Evolutionary conservation across 1,284 basidiomycete species (phyloP), one percentile per base, ranked within the genome.

Genomic region (Farysia itapuensis): DNA sequence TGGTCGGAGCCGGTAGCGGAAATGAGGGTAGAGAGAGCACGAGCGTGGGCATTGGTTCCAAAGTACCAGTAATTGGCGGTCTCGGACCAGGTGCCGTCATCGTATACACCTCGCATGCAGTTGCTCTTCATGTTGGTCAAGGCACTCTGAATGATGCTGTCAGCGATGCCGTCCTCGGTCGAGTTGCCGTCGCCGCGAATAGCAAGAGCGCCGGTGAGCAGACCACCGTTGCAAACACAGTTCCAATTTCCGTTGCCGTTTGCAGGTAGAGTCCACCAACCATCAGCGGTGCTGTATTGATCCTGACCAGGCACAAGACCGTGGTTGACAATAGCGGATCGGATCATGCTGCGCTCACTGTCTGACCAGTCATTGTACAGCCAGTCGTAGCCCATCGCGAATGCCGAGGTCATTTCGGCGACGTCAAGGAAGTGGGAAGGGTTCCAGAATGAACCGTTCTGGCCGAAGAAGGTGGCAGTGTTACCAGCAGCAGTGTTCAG

Each of bases 11-110:
- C 94, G 16, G 90, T 90, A 0, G 95, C 90, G 12, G 88, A 85
- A 35, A 86, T 77, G 51, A 98, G 84, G 0, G 90, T 82, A 1
- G 90, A 86, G 2, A 88, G 78, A 84, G 95, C 86, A 79, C 97
- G 92, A n/a, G 90, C 89, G 67, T 89, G 87, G 18, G 85, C 90
- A 18, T 90, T 94, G 31, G 89, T 93, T 31, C 79, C 79, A 50
- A 80, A 80, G 71, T 80, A 80, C 79, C 79, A 78, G 51, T 78
- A 72, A 79, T 97, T 91, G 48, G 91, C 82, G 1, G 92, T 96
- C 79, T 99, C 94, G 16, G 85, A 80, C 94, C 95, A 98, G 15
- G 90, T 88, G 16, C 94, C 94, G 72, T 97, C 94, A 26, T 80
- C 29, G 59, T 65, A 67, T 20, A 81, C 78, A 41, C 78, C 82